These are phyloP conservation scores for Thozetella sp. DNA, from an alignment of 495 filamentous ascomycete species.

Conservation along the genomic window DNA sequence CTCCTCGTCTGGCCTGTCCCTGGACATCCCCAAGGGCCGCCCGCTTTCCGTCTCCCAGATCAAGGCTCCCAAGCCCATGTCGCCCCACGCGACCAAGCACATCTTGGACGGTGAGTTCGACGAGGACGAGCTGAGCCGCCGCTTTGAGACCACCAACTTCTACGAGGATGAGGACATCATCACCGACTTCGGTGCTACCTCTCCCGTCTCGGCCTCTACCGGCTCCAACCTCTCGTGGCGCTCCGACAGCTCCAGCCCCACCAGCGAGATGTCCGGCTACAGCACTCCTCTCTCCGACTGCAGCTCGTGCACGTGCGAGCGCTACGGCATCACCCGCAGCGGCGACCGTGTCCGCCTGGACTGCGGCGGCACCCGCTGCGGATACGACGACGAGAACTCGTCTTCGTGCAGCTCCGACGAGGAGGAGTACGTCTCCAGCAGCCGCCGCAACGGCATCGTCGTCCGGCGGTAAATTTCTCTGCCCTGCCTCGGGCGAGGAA, in stretches of 20 bases:
- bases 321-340: constrained; percentile 93
- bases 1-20: constrained; percentile 37
- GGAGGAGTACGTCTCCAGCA: constrained; percentile 59
- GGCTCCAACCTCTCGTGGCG: constrained; percentile 77
- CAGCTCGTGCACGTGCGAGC: constrained; percentile 79
- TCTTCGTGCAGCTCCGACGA: constrained; percentile 53
- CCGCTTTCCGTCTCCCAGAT: constrained; percentile 88
- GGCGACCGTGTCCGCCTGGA: constrained; percentile 92
- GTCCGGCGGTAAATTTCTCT: constrained; percentile 50
- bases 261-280: constrained; percentile 73
- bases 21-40: constrained; percentile 81
- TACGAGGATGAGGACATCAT: constrained; percentile 64
- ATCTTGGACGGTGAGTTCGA: constrained; percentile 80
- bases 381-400: constrained; percentile 68
- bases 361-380: constrained; percentile 85
- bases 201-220: constrained; percentile 65
- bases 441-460: constrained; percentile 78
- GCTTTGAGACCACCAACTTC: constrained; percentile 72
- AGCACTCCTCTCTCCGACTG: constrained; percentile 56
- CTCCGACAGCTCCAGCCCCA: constrained; percentile 72
- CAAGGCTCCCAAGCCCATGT: constrained; percentile 83
- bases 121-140: constrained; percentile 68
- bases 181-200: constrained; percentile 49
- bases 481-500: constrained; percentile 26
- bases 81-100: constrained; percentile 80